Conservation (phyloP, 768 basidiomycete genomes). For the Kwoniella europaea region DNA sequence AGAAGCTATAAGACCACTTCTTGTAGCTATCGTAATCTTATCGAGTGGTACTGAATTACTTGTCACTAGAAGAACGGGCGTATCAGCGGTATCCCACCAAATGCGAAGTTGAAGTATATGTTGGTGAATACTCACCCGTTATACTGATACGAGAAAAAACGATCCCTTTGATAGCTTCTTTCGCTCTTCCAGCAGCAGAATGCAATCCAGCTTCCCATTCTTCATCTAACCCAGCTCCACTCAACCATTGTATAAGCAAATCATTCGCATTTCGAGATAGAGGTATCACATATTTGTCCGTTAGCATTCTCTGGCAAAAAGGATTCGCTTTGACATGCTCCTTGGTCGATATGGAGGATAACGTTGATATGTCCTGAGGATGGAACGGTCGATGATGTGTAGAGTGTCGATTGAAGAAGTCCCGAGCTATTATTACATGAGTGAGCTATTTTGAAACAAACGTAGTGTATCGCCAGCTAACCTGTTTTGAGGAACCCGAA, state of each 20-base stretch:
- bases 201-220: conserved; percentile 79
- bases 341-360: conserved; percentile 79
- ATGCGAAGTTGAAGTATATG: conserved; percentile 5
- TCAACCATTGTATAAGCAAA: conserved; percentile 92
- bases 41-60: conserved; percentile 40
- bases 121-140: conserved; percentile 67
- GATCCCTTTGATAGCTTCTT: conserved; percentile 88
- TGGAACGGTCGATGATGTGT: conserved; percentile 71
- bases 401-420: conserved; percentile 76
- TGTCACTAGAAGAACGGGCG: conserved; percentile 27
- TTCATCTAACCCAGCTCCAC: conserved; percentile 75
- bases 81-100: not conserved
- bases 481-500: conserved; percentile 89
- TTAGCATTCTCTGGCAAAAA: conserved; percentile 77
- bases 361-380: conserved; percentile 71
- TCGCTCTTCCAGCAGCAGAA: conserved; percentile 80
- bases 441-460: conserved; percentile 11
- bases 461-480: conserved; percentile 57
- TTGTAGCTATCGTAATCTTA: conserved; percentile 41
- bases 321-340: conserved; percentile 83
- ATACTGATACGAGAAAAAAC: conserved; percentile 92
- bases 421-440: conserved; percentile 64
- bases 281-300: conserved; percentile 83
- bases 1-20: conserved; percentile 71
- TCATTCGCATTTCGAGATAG: conserved; percentile 92